Base-by-base conservation (phyloP, 2,329 filamentous ascomycete species). In the Trichophyton equinum region DNA sequence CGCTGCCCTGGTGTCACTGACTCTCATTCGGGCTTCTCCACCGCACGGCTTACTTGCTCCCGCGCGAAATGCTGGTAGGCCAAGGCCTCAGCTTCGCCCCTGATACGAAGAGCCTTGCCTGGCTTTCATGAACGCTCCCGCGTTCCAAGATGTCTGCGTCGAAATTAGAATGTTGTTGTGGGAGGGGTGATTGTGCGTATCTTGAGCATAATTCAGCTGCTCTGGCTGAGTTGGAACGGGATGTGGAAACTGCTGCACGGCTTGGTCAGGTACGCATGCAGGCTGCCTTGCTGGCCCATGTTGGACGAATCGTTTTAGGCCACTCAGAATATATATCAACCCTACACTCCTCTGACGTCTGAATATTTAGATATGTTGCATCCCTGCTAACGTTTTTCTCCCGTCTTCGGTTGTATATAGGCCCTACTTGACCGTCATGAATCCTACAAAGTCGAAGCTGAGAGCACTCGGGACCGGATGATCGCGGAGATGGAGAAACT, bases 351-450 rank as follows among this genome's bases (percentile, higher is more conserved):
- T 44, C 40, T 44, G n/a, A 44, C n/a, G 55, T 44, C 55, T 40
- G 55, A 40, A 44, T 40, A 27, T 59, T 47, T 25, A 18, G 30
- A 18, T 36, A 38, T 27, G n/a, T 22, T 36, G 22, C 22, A 33
- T 60, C 36, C 42, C 59, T 63, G 58, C 58, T 49, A 36, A 46
- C 49, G 27, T 36, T 58, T 65, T 69, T 69, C 66, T 63, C 67
- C 64, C 61, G 64, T 55, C 64, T 64, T 59, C 27, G 40, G 63
- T 46, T 55, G 9, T 38, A 38, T 38, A 18, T 59, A 97, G 94
- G 91, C 91, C 63, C 81, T 99, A 61, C 84, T 99, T 47, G 85
- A 87, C 65, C 87, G 92, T 68, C 91, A 99, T 82, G 91, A 97
- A 78, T 85, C 88, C 62, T 96, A 95, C 75, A 92, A 96, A 81